A percentile compares a stretch with the other conserved stretches of the same genome.
Evolutionary conservation across 2,329 filamentous ascomycete species (phyloP).

Genomic region (Pyrenophora tritici-repentis): DNA sequence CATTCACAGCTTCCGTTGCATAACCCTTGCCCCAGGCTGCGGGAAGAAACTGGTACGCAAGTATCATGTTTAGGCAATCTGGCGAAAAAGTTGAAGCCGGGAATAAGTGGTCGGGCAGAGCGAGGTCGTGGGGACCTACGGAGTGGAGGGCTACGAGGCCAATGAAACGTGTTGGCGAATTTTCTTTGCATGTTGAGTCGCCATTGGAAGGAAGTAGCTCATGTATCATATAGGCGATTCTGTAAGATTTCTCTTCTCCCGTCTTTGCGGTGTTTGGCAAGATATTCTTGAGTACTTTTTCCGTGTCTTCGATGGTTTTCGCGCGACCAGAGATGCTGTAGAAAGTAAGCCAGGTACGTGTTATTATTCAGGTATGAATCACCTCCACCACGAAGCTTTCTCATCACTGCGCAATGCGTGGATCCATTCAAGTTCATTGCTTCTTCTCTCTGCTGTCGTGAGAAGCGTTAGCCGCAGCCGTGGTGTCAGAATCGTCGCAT

Average conservation of each 20-base stretch:
- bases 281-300: conserved; percentile 20
- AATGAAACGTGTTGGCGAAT: conserved; percentile 19
- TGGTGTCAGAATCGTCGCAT: conserved; percentile 32
- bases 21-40: conserved; percentile 29
- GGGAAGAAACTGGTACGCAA: conserved; percentile 31
- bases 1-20: conserved; percentile 27
- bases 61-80: conserved; percentile 28
- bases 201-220: conserved; percentile 15
- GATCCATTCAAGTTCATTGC: conserved; percentile 43
- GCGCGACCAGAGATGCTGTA: conserved; percentile 30
- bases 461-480: conserved; percentile 40
- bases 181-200: neutral
- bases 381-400: conserved; percentile 41
- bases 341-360: conserved; percentile 1
- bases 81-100: conserved; percentile 9
- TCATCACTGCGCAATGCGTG: conserved; percentile 40
- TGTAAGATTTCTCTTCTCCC: conserved; percentile 24
- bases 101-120: conserved; percentile 18
- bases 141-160: conserved; percentile 31
- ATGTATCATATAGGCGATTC: conserved; percentile 36
- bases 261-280: conserved; percentile 17
- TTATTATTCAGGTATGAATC: neutral
- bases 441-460: conserved; percentile 33
- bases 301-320: conserved; percentile 37
- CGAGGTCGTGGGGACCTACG: conserved; percentile 18